Base-by-base conservation (phyloP, 805 yeast species). In the Kregervanrija fluxuum region DNA sequence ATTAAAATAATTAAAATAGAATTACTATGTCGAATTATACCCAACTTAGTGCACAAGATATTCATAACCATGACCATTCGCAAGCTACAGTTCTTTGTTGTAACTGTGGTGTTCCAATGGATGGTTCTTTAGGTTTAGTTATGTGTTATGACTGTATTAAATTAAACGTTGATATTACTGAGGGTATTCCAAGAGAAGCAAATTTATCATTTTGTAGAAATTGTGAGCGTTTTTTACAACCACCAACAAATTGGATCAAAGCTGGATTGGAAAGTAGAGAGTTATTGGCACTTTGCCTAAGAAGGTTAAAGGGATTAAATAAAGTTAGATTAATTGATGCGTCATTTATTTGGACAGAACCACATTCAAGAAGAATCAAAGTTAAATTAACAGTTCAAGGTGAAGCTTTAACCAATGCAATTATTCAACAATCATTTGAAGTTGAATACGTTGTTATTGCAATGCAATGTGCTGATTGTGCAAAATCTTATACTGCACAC, bases 381-480 rank as follows among this genome's bases (percentile, higher is more conserved):
- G 79, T 95, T 51, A 89, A 90, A 59, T 68, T 93, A 44, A 88
- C 97, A 0, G 96, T 93, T 30, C 98, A 91, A 66, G 97, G 97
- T 53, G 99, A 93, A 64, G 97, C 96, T 17, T 81, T 89, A 78
- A 73, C 82, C 30, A 88, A 87, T 59, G 87, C 96, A 22, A 85
- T 91, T 52, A 80, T 93, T 32, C 97, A 95, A 62, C 99, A 93
- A 68, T 77, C 85, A 22, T 89, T 91, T 61, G 97, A 87, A 65
- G 97, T 90, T 11, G 98, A 91, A 60, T 93, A 84, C 61, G 79
- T 86, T 13, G 99, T 91, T 44, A 73, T 85, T 49, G 95, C 98
- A 14, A 86, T 85, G 85, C 99, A 93, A 72, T 93, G 99, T 73
- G 83, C 96, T 3, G 98, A 91, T 68, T 93, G 99, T 79, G 99